Evolutionary conservation across 305 asterid genomes (phyloP), one percentile per base, ranked within the genome.

Genomic region (Galium porrigens): DNA sequence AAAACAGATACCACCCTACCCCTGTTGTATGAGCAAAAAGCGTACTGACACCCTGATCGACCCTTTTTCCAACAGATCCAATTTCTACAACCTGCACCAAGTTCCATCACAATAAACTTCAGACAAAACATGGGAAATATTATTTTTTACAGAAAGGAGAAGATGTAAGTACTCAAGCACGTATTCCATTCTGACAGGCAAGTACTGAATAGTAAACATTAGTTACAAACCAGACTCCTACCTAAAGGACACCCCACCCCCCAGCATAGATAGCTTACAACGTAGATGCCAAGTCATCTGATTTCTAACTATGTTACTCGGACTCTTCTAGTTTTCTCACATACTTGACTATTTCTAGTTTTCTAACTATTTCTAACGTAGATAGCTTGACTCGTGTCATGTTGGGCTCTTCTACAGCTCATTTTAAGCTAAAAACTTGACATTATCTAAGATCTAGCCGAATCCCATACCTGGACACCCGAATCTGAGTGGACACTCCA

Each of bases 61-160:
- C 77, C 72, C 84, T 79, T 84, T 80, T 92, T 66, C 99, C 99
- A 73, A 92, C 87, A 34, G 99, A 92, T 73, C 99, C 99, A 78
- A 92, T 89, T 82, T 92, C 99, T 74, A 92, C 33, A 58, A 92
- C 89, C 99, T 92, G 75, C 76, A 81, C 36, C 66, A 68, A 71
- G 61, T 55, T 52, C 27, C 41, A 68, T 32, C 49, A 60, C 7
- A 33, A 42, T 44, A 1, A n/a, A 32, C 5, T 0, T 64, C 20
- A 64, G n/a, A 51, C 2, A 4, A 17, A 48, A 20, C 53, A 10
- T 11, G 17, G 29, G 41, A 51, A 27, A 63, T 14, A 44, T 14
- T 78, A 67, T 76, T 83, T 73, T 76, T 79, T 67, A 78, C 67
- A 58, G 80, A 69, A 68, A 84, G 64, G 60, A 76, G 48, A 62